These are phyloP conservation scores for Triticum dicoccoides DNA, from an alignment of 176 grass and related monocot genomes.

Conservation along the genomic window DNA sequence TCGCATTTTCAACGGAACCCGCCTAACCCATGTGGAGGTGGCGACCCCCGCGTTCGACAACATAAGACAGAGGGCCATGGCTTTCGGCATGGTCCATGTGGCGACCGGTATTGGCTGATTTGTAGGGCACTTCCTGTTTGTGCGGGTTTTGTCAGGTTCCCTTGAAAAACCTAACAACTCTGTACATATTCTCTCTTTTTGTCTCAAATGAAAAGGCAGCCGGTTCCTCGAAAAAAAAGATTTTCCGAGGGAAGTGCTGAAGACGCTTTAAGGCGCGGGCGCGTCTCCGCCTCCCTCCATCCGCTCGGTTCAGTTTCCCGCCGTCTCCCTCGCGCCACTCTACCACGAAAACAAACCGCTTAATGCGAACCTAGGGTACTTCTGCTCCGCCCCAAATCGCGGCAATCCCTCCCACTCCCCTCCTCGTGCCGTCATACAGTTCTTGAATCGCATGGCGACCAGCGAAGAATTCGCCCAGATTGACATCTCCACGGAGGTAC, in stretches of 20 bases:
- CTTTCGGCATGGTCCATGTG: no score
- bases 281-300: no score
- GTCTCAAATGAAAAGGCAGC: no score
- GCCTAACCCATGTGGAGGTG: background rate
- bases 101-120: no score
- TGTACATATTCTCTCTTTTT: no score
- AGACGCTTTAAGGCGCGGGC: no score
- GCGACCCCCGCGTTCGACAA: background rate
- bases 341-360: background rate
- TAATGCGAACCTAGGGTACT: background rate
- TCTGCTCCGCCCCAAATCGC: background rate
- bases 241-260: no score
- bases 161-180: no score
- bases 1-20: background rate
- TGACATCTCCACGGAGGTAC: slow-evolving; percentile 68
- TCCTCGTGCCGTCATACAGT: background rate
- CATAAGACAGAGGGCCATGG: no score
- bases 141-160: no score
- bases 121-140: no score
- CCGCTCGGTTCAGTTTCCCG: background rate
- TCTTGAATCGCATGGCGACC: slow-evolving; percentile 41
- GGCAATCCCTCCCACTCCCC: background rate
- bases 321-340: background rate
- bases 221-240: background rate
- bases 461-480: slow-evolving; percentile 61